Conservation (phyloP, 2,329 filamentous ascomycete genomes). For the Neopestalotiopsis rosae region DNA sequence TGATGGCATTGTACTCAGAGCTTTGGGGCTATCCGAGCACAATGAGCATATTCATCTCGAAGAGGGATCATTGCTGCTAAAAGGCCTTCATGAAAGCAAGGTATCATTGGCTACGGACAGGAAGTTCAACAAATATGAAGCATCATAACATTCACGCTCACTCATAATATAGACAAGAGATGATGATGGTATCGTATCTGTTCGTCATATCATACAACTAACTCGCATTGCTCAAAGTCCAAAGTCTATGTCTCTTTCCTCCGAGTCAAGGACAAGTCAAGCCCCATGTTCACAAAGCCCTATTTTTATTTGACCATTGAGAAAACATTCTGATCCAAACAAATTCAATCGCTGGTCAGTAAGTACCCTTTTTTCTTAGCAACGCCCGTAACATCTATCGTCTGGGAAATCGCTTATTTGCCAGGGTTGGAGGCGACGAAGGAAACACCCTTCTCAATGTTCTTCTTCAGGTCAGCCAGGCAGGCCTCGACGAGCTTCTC, state of each 20-base stretch:
- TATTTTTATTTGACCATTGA: conserved; percentile 9
- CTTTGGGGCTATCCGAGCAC: too few species aligned
- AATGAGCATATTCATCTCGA: too few species aligned
- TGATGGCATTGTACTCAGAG: too few species aligned
- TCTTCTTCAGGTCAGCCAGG: conserved; percentile 86
- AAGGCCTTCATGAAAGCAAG: too few species aligned
- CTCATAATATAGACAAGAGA: not conserved
- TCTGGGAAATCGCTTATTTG: conserved; percentile 38
- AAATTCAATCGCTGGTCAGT: conserved; percentile 4
- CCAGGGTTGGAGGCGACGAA: conserved; percentile 66
- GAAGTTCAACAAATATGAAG: too few species aligned
- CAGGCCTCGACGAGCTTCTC: conserved; percentile 86
- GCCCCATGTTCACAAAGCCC: conserved; percentile 11
- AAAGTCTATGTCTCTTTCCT: conserved; percentile 22
- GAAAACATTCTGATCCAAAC: conserved; percentile 5
- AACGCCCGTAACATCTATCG: not conserved
- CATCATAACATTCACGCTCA: too few species aligned
- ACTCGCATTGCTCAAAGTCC: conserved; percentile 21
- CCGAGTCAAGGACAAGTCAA: conserved; percentile 19
- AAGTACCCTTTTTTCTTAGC: not conserved
- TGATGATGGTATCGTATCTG: conserved; percentile 20
- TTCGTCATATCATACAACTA: conserved; percentile 21
- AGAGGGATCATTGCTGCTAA: too few species aligned
- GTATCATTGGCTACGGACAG: too few species aligned
- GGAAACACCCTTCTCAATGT: conserved; percentile 87